Evolutionary conservation across 1,284 basidiomycete genomes (phyloP).

Genomic region (Tilletia walkeri): DNA sequence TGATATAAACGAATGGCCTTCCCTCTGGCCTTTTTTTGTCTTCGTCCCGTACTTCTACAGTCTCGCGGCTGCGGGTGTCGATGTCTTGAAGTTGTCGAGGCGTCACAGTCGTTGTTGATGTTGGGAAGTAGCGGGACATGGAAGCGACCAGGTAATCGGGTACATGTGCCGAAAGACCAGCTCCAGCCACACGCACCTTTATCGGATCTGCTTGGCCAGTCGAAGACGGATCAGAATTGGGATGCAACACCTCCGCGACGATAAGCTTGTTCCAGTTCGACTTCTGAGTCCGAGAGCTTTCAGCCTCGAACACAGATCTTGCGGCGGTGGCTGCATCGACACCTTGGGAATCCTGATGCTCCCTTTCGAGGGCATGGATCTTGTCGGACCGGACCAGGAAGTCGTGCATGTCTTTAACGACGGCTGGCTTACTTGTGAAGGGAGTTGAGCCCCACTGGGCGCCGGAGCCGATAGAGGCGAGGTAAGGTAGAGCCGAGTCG

Average conservation of each 20-base stretch:
- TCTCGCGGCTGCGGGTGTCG: background rate
- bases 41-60: background rate
- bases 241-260: background rate
- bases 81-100: background rate
- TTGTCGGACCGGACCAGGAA: slow-evolving; percentile 12
- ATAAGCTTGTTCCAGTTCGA: background rate
- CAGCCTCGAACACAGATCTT: background rate
- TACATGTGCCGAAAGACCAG: background rate
- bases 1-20: slow-evolving; percentile 28
- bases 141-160: background rate
- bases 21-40: background rate
- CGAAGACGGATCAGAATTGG: background rate
- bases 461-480: slow-evolving; percentile 34
- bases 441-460: slow-evolving; percentile 35
- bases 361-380: background rate
- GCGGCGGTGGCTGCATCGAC: background rate
- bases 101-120: background rate
- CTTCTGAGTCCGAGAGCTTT: background rate
- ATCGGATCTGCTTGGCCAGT: background rate
- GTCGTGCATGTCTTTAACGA: background rate
- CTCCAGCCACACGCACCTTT: background rate
- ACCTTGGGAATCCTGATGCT: background rate
- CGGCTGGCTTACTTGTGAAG: slow-evolving; percentile 24
- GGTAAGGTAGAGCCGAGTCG: slow-evolving; percentile 35
- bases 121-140: background rate